A percentile compares a stretch with the other conserved stretches of the same genome.
These are phyloP conservation scores for Kernera saxatilis DNA, from an alignment of 345 rosid genomes.

Conservation along the genomic window DNA sequence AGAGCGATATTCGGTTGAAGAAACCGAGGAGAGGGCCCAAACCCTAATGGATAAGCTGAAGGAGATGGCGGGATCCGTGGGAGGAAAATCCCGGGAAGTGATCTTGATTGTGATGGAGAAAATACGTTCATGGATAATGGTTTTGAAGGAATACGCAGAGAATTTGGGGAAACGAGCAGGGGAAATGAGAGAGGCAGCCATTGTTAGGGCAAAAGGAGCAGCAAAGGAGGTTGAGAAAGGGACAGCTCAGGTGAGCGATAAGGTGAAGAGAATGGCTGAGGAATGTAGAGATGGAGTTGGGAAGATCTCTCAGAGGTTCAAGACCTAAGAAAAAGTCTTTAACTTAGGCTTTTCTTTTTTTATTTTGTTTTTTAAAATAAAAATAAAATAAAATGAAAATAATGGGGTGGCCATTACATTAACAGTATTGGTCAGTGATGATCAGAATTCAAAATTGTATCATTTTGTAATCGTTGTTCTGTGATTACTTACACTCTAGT, in stretches of 20 bases:
- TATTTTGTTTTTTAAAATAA: not conserved
- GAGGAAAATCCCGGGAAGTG: slow-evolving; percentile 50
- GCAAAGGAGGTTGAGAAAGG: slow-evolving; percentile 51
- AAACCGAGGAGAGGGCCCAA: slow-evolving; percentile 58
- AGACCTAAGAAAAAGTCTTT: slow-evolving; percentile 18
- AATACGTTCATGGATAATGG: slow-evolving; percentile 38
- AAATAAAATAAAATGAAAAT: slow-evolving; percentile 19
- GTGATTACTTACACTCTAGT: slow-evolving; percentile 9
- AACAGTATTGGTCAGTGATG: slow-evolving; percentile 22
- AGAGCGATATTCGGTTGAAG: slow-evolving; percentile 48
- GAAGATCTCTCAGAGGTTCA: slow-evolving; percentile 32
- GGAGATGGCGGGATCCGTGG: slow-evolving; percentile 43
- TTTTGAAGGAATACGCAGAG: slow-evolving; percentile 43
- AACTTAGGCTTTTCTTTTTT: not conserved
- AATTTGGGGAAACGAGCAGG: slow-evolving; percentile 27
- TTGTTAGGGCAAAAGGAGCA: slow-evolving; percentile 39
- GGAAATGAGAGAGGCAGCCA: slow-evolving; percentile 32
- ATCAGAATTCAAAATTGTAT: slow-evolving; percentile 7
- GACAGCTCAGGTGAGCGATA: slow-evolving; percentile 38
- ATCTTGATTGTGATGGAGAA: slow-evolving; percentile 46
- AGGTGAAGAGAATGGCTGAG: slow-evolving; percentile 40
- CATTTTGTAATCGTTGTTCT: slow-evolving; percentile 25
- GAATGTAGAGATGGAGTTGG: slow-evolving; percentile 37
- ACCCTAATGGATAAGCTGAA: slow-evolving; percentile 56
- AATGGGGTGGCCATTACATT: slow-evolving; percentile 24